Evolutionary conservation across 2,329 filamentous ascomycete species (phyloP), one percentile per base, ranked within the genome.

Genomic region (Xylaria sp.): DNA sequence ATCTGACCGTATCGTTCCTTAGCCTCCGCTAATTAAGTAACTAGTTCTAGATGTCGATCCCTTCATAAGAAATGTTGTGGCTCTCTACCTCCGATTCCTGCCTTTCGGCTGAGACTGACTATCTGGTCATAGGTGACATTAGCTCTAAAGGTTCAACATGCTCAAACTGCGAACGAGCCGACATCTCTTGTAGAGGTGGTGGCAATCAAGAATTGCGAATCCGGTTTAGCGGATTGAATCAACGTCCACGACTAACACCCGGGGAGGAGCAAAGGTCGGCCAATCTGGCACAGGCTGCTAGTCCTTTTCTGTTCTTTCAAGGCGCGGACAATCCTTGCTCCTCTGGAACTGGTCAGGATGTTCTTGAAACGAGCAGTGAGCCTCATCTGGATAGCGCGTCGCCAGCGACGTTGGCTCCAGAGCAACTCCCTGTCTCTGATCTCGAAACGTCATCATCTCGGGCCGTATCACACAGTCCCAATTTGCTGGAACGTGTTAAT

Each of bases 61-160:
- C 56, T 59, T 31, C 56, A 59, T 20, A 59, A 49, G 56, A 59
- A 59, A 59, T 59, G 56, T 59, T 20, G 20, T 25, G 22, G 33
- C 15, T 38, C 56, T 38, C 44, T 59, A 38, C 20, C 9, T 13
- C 22, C 20, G n/a, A 15, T 10, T 9, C 33, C 27, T 27, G 4
- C 20, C n/a, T 27, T 39, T 10, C 13, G 11, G 31, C 31, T 2
- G 13, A 59, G 4, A 9, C 56, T 59, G 44, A 59, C 33, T 13
- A n/a, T 45, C n/a, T 45, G 25, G 5, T 50, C 15, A 6, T 39
- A 59, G 44, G 56, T 29, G 56, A 59, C n/a, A 39, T 59, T 13
- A 39, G 20, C 13, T 38, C 44, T n/a, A 38, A 38, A 50, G 56
- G 15, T n/a, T 49, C 44, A 20, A 39, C 31, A n/a, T 59, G 56